Conservation (phyloP, 2,329 filamentous ascomycete species). For the Ophiostoma ulmi region DNA sequence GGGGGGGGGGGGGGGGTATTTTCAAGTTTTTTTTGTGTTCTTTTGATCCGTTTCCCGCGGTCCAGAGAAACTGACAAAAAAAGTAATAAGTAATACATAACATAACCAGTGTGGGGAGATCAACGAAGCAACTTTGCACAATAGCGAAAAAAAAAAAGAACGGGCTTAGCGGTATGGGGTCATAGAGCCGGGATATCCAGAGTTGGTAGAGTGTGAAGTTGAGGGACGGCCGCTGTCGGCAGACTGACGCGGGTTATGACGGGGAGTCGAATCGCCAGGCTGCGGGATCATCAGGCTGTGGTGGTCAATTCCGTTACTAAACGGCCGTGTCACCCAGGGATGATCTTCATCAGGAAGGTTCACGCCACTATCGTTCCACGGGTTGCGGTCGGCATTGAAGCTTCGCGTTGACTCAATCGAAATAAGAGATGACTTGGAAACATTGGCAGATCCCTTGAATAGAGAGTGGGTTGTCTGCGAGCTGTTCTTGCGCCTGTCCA, state of each 20-base stretch:
- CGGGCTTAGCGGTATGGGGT: slow-evolving; percentile 77
- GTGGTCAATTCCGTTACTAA: slow-evolving; percentile 60
- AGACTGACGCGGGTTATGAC: slow-evolving; percentile 76
- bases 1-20: slow-evolving; percentile 43
- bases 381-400: slow-evolving; percentile 84
- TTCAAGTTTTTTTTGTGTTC: slow-evolving; percentile 30
- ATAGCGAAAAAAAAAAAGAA: slow-evolving; percentile 25
- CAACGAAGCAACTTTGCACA: slow-evolving; percentile 28
- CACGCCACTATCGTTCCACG: slow-evolving; percentile 96
- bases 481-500: slow-evolving; percentile 91
- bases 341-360: slow-evolving; percentile 87
- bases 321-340: slow-evolving; percentile 57
- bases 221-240: slow-evolving; percentile 88
- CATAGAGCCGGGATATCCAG: slow-evolving; percentile 91
- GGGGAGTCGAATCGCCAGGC: slow-evolving; percentile 72
- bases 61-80: slow-evolving; percentile 13
- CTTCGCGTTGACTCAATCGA: slow-evolving; percentile 94
- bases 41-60: slow-evolving; percentile 21
- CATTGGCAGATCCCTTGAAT: slow-evolving; percentile 87
- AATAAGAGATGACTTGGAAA: slow-evolving; percentile 90
- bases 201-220: slow-evolving; percentile 91
- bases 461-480: slow-evolving; percentile 75
- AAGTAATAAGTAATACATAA: slow-evolving; percentile 30
- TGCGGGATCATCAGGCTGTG: slow-evolving; percentile 61
- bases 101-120: slow-evolving; percentile 34